Percentiles rank a stretch among this genome's conserved stretches.
Conservation (phyloP, 257 asterid species). For the Misopates orontium region DNA sequence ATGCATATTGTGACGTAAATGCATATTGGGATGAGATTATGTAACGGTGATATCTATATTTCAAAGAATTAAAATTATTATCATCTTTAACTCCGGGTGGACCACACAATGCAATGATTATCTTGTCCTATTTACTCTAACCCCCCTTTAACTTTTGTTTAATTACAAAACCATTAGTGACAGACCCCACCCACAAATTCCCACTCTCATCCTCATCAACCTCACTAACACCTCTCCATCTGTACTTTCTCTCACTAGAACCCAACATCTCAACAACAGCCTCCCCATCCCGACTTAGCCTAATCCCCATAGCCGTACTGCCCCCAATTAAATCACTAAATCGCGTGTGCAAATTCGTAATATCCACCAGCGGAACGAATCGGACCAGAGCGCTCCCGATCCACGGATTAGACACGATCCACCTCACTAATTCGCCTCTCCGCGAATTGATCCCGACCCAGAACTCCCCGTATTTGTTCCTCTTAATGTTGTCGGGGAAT, state of each 20-base stretch:
- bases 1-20: no score
- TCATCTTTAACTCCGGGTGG: no score
- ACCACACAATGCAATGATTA: no score
- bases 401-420: slow-evolving; percentile 53
- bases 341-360: slow-evolving; percentile 32
- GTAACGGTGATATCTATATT: no score
- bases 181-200: slow-evolving; percentile 77
- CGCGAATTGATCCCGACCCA: slow-evolving; percentile 55
- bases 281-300: slow-evolving; percentile 49
- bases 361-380: slow-evolving; percentile 40
- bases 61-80: no score
- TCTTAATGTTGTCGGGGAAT: slow-evolving; percentile 68
- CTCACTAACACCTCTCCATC: slow-evolving; percentile 68
- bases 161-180: slow-evolving; percentile 42
- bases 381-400: slow-evolving; percentile 37
- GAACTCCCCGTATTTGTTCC: slow-evolving; percentile 49
- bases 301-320: slow-evolving; percentile 48
- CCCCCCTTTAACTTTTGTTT: slow-evolving; percentile 17
- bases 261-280: slow-evolving; percentile 46
- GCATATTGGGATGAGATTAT: no score
- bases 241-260: slow-evolving; percentile 30
- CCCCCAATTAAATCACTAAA: slow-evolving; percentile 36
- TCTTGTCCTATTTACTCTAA: background rate
- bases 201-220: slow-evolving; percentile 48
- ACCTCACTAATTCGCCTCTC: slow-evolving; percentile 37